Evolutionary conservation across 1,284 basidiomycete genomes (phyloP).

Genomic region (Mycocalia duriaeana): DNA sequence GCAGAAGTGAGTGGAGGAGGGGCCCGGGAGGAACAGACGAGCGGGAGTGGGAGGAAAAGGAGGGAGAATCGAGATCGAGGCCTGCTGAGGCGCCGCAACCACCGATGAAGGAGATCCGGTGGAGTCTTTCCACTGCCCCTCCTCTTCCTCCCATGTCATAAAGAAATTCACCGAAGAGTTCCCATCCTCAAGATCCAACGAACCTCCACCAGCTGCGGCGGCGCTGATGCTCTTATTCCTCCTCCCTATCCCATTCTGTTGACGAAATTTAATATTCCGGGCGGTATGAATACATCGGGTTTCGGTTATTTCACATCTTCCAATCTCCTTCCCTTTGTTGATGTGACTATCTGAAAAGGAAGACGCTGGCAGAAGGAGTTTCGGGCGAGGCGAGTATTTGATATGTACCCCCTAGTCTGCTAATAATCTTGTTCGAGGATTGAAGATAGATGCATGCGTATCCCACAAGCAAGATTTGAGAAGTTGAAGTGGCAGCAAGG

Average conservation of each 20-base stretch:
- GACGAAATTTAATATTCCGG: neutral
- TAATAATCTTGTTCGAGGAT: constrained; percentile 60
- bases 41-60: neutral
- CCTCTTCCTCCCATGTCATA: too few relatives aligned
- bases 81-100: too few relatives aligned
- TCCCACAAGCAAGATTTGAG: constrained; percentile 46
- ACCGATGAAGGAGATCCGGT: constrained; percentile 44
- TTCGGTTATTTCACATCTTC: constrained; percentile 6
- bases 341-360: constrained; percentile 1
- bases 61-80: neutral
- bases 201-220: too few relatives aligned
- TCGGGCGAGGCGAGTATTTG: constrained; percentile 34
- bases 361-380: constrained; percentile 25
- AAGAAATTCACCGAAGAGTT: too few relatives aligned
- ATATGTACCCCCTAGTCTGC: constrained; percentile 45
- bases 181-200: too few relatives aligned
- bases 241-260: neutral
- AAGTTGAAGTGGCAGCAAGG: constrained; percentile 41
- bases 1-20: neutral
- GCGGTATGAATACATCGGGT: neutral
- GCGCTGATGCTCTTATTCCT: neutral
- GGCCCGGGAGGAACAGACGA: too few relatives aligned
- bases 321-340: constrained; percentile 6
- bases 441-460: constrained; percentile 54
- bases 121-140: too few relatives aligned